Percentiles rank a stretch among this genome's conserved stretches.
phyloP scores from a whole-genome alignment of 192 early-diverging fungal genomes.

The Dissophora ornata region DNA sequence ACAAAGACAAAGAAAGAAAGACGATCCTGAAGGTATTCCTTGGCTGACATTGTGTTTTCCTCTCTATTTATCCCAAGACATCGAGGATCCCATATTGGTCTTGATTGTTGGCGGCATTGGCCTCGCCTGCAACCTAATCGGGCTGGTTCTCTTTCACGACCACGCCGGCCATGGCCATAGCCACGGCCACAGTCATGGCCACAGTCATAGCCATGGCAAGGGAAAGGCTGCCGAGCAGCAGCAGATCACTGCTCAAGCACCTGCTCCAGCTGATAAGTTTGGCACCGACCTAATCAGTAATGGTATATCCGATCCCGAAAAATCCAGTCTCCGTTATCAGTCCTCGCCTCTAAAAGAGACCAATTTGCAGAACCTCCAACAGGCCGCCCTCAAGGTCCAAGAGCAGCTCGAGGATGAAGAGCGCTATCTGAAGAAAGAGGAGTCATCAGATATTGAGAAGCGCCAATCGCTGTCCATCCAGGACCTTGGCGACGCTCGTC shows the following conservation, averaged over 20 bases:
- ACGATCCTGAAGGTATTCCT: no score
- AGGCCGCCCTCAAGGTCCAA: constrained; percentile 33
- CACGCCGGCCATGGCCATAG: constrained; percentile 43
- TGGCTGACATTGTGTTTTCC: constrained; percentile 47
- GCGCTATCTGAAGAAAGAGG: no score
- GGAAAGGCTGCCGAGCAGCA: background rate
- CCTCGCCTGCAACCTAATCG: constrained; percentile 80
- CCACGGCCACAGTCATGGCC: constrained; percentile 59
- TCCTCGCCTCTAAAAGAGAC: constrained; percentile 30
- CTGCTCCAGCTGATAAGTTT: background rate
- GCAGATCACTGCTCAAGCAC: background rate
- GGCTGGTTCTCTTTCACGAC: constrained; percentile 85
- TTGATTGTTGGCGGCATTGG: constrained; percentile 84
- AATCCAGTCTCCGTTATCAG: constrained; percentile 3
- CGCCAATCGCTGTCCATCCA: background rate
- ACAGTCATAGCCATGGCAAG: constrained; percentile 62
- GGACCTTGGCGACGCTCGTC: background rate
- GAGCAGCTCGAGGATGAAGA: constrained; percentile 34
- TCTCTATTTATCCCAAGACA: constrained; percentile 68
- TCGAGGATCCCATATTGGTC: constrained; percentile 79
- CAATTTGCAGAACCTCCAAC: constrained; percentile 35
- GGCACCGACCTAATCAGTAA: background rate
- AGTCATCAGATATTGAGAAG: no score
- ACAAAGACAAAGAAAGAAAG: no score
- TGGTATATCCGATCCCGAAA: background rate